A percentile compares a stretch with the other conserved stretches of the same genome.
These are phyloP conservation scores for Agrocybe chaxingu DNA, from an alignment of 768 basidiomycete genomes.

Conservation along the genomic window DNA sequence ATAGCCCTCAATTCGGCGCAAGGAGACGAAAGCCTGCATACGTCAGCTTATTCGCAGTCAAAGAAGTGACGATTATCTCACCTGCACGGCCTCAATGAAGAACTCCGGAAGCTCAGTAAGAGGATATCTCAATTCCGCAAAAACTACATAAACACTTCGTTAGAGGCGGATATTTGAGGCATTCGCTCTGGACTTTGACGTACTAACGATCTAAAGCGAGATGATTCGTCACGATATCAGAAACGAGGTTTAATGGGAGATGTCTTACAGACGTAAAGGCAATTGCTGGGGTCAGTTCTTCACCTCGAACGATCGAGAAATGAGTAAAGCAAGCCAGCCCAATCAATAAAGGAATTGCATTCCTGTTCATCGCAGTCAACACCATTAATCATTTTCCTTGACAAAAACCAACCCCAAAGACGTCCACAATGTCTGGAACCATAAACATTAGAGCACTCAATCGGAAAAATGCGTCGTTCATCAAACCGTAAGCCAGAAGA, in stretches of 20 bases:
- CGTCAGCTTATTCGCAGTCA: neutral
- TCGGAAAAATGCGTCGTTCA: too few species aligned
- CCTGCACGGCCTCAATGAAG: conserved; percentile 87
- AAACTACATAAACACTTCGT: conserved; percentile 46
- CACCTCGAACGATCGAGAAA: conserved; percentile 67
- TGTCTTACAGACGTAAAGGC: conserved; percentile 67
- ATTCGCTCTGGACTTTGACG: neutral
- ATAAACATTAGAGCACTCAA: neutral
- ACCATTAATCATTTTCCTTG: too few species aligned
- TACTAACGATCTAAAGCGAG: conserved; percentile 7
- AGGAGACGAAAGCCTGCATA: conserved; percentile 69
- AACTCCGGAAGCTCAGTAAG: conserved; percentile 88
- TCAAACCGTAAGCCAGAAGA: conserved; percentile 60
- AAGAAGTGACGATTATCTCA: conserved; percentile 16
- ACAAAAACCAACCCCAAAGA: neutral
- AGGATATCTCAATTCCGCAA: conserved; percentile 85
- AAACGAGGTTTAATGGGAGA: neutral
- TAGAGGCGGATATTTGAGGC: neutral
- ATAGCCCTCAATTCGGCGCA: conserved; percentile 91
- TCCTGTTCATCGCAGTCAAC: conserved; percentile 29
- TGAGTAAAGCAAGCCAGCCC: conserved; percentile 66
- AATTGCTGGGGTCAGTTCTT: conserved; percentile 74
- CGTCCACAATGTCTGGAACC: conserved; percentile 8
- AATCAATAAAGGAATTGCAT: conserved; percentile 63
- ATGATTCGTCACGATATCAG: neutral